These are phyloP conservation scores for Penstemon davidsonii DNA, from an alignment of 257 asterid genomes.

Conservation along the genomic window DNA sequence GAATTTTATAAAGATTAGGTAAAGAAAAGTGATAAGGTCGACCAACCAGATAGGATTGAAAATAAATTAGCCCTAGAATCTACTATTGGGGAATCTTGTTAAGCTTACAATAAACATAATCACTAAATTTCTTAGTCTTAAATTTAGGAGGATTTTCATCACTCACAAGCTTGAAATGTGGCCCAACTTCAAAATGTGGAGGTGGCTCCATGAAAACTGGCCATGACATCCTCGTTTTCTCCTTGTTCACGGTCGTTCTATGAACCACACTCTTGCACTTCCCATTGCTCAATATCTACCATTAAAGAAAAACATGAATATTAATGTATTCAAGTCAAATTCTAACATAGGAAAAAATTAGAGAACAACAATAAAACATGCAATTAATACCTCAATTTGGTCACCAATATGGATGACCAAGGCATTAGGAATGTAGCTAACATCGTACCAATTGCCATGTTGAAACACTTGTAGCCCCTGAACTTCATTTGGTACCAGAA, in stretches of 20 bases:
- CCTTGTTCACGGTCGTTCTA: conserved; percentile 63
- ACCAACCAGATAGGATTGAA: too few relatives aligned
- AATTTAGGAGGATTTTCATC: conserved; percentile 46
- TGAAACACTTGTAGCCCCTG: conserved; percentile 84
- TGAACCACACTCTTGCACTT: conserved; percentile 62
- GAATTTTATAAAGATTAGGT: too few relatives aligned
- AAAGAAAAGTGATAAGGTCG: too few relatives aligned
- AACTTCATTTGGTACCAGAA: conserved; percentile 81
- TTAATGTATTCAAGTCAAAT: too few relatives aligned
- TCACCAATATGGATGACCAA: conserved; percentile 83
- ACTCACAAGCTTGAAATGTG: conserved; percentile 47
- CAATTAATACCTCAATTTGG: conserved; percentile 66
- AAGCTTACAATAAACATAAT: conserved; percentile 70
- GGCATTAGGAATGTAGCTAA: conserved; percentile 77
- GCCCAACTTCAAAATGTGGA: conserved; percentile 58
- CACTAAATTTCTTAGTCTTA: conserved; percentile 66
- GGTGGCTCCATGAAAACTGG: conserved; percentile 82
- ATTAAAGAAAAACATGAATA: neutral
- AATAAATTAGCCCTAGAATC: too few relatives aligned
- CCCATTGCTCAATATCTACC: conserved; percentile 74
- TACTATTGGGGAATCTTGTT: conserved; percentile 62
- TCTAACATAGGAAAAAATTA: too few relatives aligned
- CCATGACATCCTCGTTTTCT: conserved; percentile 77
- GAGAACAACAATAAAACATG: neutral
- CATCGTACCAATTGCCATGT: conserved; percentile 73